Conservation (phyloP, 2,329 filamentous ascomycete species). For the Paracoccidioides lutzii region DNA sequence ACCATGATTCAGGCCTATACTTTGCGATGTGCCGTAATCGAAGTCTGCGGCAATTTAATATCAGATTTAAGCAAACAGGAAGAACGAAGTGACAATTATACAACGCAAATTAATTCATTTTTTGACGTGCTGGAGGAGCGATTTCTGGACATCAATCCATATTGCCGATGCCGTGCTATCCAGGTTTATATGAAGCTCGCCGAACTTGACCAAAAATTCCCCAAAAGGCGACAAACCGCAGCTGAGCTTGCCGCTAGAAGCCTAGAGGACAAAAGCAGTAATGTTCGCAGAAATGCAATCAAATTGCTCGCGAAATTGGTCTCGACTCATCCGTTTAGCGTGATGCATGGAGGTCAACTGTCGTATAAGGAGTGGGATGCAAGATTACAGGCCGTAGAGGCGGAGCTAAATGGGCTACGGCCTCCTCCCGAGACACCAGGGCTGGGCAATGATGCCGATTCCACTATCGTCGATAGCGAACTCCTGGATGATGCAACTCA, state of each 20-base stretch:
- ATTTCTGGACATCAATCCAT: constrained; percentile 92
- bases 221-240: constrained; percentile 75
- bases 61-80: constrained; percentile 80
- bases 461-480: constrained; percentile 59
- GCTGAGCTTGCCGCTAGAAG: constrained; percentile 80
- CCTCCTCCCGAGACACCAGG: constrained; percentile 63
- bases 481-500: constrained; percentile 84
- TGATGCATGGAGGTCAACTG: constrained; percentile 79
- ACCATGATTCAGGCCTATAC: constrained; percentile 59
- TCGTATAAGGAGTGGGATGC: constrained; percentile 74
- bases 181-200: constrained; percentile 89
- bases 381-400: constrained; percentile 68
- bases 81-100: constrained; percentile 82
- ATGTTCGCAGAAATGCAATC: constrained; percentile 88
- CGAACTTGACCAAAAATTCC: constrained; percentile 90
- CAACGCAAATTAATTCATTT: constrained; percentile 89
- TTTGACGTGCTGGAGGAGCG: constrained; percentile 94
- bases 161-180: constrained; percentile 80
- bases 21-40: constrained; percentile 81
- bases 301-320: constrained; percentile 80
- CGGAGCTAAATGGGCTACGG: constrained; percentile 66
- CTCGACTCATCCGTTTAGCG: constrained; percentile 85
- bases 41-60: constrained; percentile 94
- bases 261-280: constrained; percentile 95
- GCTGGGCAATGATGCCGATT: constrained; percentile 50